phyloP scores from a whole-genome alignment of 495 filamentous ascomycete species.

The Parathielavia appendiculata region DNA sequence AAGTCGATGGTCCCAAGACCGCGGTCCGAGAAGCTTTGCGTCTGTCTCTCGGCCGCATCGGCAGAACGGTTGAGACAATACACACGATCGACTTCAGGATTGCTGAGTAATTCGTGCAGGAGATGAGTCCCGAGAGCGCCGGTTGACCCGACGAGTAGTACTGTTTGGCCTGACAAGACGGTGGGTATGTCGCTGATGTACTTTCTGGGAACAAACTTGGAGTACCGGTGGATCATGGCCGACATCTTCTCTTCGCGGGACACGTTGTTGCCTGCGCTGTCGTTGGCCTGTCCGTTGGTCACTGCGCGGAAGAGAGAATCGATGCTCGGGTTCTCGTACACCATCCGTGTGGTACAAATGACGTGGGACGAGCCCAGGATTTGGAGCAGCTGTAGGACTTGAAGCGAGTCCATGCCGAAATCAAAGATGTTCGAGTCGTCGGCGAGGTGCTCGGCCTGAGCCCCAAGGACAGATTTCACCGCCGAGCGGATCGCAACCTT shows the following conservation, averaged over 20 bases:
- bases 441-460: not conserved
- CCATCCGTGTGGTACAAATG: not conserved
- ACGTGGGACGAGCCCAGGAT: not conserved
- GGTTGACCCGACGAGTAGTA: constrained; percentile 37
- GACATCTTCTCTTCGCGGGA: constrained; percentile 8
- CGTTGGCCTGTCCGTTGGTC: not conserved
- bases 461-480: not conserved
- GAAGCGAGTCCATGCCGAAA: constrained; percentile 6
- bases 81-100: constrained; percentile 31
- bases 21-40: constrained; percentile 8
- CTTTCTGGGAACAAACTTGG: not conserved
- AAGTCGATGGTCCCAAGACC: not conserved
- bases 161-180: not conserved
- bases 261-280: not conserved
- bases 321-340: constrained; percentile 13
- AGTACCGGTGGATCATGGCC: constrained; percentile 6
- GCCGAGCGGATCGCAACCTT: not conserved
- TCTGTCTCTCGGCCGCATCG: not conserved
- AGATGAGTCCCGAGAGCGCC: constrained; percentile 47
- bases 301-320: not conserved
- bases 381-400: constrained; percentile 3
- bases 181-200: not conserved
- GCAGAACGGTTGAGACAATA: constrained; percentile 45
- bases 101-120: constrained; percentile 31
- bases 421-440: constrained; percentile 10